These are phyloP conservation scores for Scenedesmus sp. DNA, from an alignment of 163 green algal genomes.

Conservation along the genomic window DNA sequence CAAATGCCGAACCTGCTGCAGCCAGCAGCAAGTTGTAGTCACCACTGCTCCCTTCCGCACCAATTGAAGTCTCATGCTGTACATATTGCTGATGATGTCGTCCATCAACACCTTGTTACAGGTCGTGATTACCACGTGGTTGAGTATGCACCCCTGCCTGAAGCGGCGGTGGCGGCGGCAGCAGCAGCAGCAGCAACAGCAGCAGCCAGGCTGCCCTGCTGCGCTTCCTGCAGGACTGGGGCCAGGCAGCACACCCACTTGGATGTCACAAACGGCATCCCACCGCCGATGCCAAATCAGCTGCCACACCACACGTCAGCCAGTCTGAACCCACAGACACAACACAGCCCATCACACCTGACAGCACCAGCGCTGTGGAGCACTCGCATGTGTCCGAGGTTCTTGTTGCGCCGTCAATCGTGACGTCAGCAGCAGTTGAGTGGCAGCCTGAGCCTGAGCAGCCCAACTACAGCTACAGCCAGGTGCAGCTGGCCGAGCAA, in stretches of 20 bases:
- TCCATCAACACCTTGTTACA: background rate
- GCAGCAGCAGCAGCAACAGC: background rate
- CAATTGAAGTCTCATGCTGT: no score
- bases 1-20: no score
- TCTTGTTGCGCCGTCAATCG: background rate
- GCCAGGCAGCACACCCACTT: background rate
- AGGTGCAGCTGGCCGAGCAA: background rate
- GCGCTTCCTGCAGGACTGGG: background rate
- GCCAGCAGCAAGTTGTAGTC: no score
- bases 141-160: slow-evolving; percentile 4
- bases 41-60: no score
- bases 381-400: background rate
- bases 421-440: background rate
- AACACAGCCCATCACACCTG: background rate
- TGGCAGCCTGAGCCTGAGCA: background rate
- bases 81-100: background rate
- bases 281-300: background rate
- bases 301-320: background rate
- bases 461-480: background rate
- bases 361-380: no score
- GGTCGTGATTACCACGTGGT: background rate
- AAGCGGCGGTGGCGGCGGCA: background rate
- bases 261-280: background rate
- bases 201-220: background rate
- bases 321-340: background rate